phyloP scores from a whole-genome alignment of 495 filamentous ascomycete genomes.

The Cenococcum geophilum region DNA sequence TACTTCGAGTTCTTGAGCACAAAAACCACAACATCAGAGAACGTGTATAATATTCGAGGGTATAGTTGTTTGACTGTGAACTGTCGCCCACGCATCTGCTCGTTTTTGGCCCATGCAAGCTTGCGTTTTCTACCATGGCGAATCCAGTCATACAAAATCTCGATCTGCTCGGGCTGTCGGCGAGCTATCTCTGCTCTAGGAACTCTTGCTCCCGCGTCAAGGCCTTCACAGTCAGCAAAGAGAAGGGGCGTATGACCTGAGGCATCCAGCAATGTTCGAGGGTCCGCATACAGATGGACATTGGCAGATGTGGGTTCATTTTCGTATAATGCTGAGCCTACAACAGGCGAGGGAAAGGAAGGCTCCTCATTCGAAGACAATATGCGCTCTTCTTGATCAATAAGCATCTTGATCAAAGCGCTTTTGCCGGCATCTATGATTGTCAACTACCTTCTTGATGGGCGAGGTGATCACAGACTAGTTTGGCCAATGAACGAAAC shows the following conservation, averaged over 20 bases:
- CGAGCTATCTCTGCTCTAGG: neutral
- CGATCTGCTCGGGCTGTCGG: neutral
- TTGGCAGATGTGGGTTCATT: conserved; percentile 51
- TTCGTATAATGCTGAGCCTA: neutral
- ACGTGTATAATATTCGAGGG: conserved; percentile 46
- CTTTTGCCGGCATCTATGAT: conserved; percentile 23
- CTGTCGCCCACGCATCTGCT: conserved; percentile 39
- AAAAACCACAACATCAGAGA: conserved; percentile 39
- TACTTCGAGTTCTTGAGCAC: conserved; percentile 31
- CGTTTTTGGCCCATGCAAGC: conserved; percentile 43
- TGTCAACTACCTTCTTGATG: no score
- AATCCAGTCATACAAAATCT: neutral
- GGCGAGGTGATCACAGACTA: no score
- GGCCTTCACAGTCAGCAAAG: no score
- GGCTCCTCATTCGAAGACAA: neutral
- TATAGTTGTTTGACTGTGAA: conserved; percentile 46
- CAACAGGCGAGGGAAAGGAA: neutral
- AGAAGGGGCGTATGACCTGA: no score
- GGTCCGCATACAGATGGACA: conserved; percentile 60
- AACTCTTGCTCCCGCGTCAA: neutral
- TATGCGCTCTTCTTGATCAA: conserved; percentile 7
- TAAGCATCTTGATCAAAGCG: conserved; percentile 21
- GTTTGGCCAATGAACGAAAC: conserved; percentile 47
- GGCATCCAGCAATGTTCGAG: neutral
- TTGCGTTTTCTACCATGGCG: conserved; percentile 15